Conservation (phyloP, 805 yeast species). For the Sugiyamaella marilandica region DNA sequence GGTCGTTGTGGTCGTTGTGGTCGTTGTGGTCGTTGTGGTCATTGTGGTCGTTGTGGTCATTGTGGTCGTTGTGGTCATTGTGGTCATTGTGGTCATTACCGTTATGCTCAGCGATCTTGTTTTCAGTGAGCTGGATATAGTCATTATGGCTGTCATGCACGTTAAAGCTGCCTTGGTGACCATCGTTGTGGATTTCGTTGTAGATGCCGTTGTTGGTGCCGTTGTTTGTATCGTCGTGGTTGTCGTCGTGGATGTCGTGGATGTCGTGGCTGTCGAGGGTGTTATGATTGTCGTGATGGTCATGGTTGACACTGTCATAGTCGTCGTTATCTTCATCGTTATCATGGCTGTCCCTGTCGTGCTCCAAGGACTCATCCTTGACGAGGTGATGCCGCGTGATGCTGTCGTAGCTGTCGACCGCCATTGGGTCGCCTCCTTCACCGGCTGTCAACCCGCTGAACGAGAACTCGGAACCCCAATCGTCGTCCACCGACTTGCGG, state of each 20-base stretch:
- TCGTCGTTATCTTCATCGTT: neutral
- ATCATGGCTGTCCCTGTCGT: neutral
- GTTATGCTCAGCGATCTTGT: neutral
- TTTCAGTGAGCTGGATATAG: neutral
- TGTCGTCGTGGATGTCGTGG: neutral
- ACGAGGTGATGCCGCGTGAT: neutral
- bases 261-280: no score
- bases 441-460: neutral
- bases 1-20: neutral
- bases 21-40: neutral
- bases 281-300: neutral
- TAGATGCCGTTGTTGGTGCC: neutral
- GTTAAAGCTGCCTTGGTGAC: neutral
- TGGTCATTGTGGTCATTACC: no score
- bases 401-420: neutral
- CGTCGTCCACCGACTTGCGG: constrained; percentile 8
- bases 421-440: neutral
- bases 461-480: constrained; percentile 2
- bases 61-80: neutral
- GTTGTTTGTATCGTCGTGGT: neutral
- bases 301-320: neutral
- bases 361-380: neutral
- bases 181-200: neutral
- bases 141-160: neutral
- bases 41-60: neutral